These are phyloP conservation scores for Xylaria sp. DNA, from an alignment of 2,329 filamentous ascomycete species.

Conservation along the genomic window DNA sequence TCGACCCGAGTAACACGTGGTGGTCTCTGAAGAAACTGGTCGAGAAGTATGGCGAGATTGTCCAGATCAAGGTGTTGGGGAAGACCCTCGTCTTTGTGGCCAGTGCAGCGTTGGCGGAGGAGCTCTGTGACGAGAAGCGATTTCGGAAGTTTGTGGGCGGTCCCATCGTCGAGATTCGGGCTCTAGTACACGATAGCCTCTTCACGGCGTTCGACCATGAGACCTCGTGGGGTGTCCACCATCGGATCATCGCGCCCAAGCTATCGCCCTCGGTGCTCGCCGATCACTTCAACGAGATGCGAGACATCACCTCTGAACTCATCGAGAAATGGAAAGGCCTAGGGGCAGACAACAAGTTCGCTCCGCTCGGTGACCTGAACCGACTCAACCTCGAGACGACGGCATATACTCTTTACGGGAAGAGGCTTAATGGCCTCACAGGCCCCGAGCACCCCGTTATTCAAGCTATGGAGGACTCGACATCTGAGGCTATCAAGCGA, in stretches of 20 bases:
- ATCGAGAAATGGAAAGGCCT: slow-evolving; percentile 55
- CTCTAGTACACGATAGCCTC: slow-evolving; percentile 56
- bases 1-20: slow-evolving; percentile 56
- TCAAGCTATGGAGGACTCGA: slow-evolving; percentile 59
- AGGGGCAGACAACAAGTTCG: slow-evolving; percentile 47
- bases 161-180: slow-evolving; percentile 58
- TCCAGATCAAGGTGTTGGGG: slow-evolving; percentile 50
- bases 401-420: slow-evolving; percentile 57
- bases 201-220: slow-evolving; percentile 59
- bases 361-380: slow-evolving; percentile 56
- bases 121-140: slow-evolving; percentile 57
- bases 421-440: slow-evolving; percentile 53
- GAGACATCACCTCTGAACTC: slow-evolving; percentile 55
- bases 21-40: slow-evolving; percentile 54
- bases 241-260: slow-evolving; percentile 57
- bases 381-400: slow-evolving; percentile 59
- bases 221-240: slow-evolving; percentile 55
- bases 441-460: slow-evolving; percentile 56
- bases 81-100: slow-evolving; percentile 50
- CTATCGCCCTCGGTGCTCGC: slow-evolving; percentile 45
- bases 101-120: slow-evolving; percentile 48
- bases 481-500: slow-evolving; percentile 61
- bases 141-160: slow-evolving; percentile 61
- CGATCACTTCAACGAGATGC: slow-evolving; percentile 53
- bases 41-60: slow-evolving; percentile 54